phyloP scores from a whole-genome alignment of 2,329 filamentous ascomycete species.

The Coniochaeta prunicola region DNA sequence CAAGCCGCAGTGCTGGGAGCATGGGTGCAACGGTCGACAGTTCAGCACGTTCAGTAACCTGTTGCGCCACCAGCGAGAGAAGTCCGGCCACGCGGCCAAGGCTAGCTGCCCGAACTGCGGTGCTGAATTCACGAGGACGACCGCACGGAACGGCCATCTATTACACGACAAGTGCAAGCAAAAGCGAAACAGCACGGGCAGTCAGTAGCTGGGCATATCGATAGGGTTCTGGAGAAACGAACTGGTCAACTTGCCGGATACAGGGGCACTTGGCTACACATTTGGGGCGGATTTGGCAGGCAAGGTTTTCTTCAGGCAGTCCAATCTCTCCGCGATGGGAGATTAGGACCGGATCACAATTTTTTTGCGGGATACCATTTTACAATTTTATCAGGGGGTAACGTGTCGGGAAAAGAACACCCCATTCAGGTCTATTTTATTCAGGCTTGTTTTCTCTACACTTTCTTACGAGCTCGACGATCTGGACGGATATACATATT shows the following conservation, averaged over 20 bases:
- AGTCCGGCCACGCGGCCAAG: constrained; percentile 84
- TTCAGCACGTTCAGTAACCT: constrained; percentile 97
- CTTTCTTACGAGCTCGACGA: neutral
- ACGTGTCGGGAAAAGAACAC: neutral
- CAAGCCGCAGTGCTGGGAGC: constrained; percentile 96
- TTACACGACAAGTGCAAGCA: constrained; percentile 90
- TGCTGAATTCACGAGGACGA: constrained; percentile 86
- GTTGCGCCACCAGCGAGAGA: constrained; percentile 85
- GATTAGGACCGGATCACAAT: neutral
- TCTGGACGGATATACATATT: neutral
- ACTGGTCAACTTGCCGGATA: constrained; percentile 1
- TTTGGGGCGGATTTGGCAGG: neutral
- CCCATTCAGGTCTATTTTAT: neutral
- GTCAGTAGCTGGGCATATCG: constrained; percentile 5
- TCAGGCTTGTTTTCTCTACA: neutral
- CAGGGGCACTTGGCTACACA: neutral
- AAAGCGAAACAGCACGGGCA: constrained; percentile 34
- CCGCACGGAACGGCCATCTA: constrained; percentile 78
- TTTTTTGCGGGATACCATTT: neutral
- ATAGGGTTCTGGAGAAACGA: neutral
- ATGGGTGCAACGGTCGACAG: constrained; percentile 90
- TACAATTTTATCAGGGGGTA: neutral
- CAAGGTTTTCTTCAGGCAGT: neutral
- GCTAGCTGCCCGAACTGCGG: constrained; percentile 86
- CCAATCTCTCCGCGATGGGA: neutral